A percentile compares a stretch with the other conserved stretches of the same genome.
Evolutionary conservation across 352 stramenopile species (phyloP).

Genomic region (Blastocystis hominis): DNA sequence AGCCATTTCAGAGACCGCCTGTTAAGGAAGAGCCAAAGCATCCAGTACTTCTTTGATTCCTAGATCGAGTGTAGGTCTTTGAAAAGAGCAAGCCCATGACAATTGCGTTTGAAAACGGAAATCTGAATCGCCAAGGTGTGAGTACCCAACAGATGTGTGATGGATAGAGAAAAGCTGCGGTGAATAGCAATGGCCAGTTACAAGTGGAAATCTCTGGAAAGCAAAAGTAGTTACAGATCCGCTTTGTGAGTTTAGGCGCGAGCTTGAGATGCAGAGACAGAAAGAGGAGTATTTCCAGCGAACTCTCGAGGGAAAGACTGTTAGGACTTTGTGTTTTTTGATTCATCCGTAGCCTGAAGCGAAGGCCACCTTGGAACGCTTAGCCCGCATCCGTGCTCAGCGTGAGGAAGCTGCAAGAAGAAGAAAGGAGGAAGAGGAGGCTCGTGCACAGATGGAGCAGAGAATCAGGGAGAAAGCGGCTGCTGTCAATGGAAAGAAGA

Average conservation of each 20-base stretch:
- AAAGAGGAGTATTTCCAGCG: constrained; percentile 46
- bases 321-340: not conserved
- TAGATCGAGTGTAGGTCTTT: not conserved
- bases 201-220: constrained; percentile 39
- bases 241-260: not conserved
- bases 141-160: not conserved
- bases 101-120: not conserved
- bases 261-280: constrained; percentile 15
- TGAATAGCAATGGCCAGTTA: not conserved
- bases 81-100: not conserved
- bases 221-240: not conserved
- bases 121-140: constrained; percentile 8
- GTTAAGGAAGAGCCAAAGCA: not conserved
- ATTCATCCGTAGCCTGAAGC: constrained; percentile 3
- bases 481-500: constrained; percentile 30
- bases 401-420: constrained; percentile 32
- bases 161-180: not conserved
- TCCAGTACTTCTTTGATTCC: not conserved
- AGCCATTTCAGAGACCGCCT: not conserved
- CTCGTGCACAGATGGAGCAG: not conserved
- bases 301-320: constrained; percentile 45
- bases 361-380: constrained; percentile 31
- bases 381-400: constrained; percentile 44
- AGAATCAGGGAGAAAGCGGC: constrained; percentile 4
- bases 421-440: constrained; percentile 53